Base-by-base conservation (phyloP, 208 protist species). In the Jaenimonas drosophilae region DNA sequence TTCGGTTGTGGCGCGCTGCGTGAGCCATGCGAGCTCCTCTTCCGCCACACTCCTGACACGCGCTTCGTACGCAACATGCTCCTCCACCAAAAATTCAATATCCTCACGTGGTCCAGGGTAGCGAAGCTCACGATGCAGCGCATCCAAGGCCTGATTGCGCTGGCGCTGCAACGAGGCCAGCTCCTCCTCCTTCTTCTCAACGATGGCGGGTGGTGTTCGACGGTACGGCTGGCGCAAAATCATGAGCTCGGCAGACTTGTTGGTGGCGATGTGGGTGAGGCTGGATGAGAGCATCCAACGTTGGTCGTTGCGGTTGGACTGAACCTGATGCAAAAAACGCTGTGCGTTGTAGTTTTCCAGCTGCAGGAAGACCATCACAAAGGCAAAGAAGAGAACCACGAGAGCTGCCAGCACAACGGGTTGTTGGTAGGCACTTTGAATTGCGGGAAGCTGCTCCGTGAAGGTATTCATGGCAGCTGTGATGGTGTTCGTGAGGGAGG, bases 31-130 rank as follows among this genome's bases (percentile, higher is more conserved):
- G 25, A 78, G 30, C 49, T 91, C 77, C 17, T 76, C 57, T 32
- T n/a, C 37, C 0, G 63, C 62, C 5, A 88, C 23, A 16, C 52
- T 36, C 7, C 65, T 64, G 40, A 91, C 39, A 21, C 65, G 68
- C 1, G 27, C 37, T 20, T 86, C 63, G 51, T 75, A 88, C 19
- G 42, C 57, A 2, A 80, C 64, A 53, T 91, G 83, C 41, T 79
- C 46, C 16, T 83, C 67, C 5, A 91, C 20, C n/a, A 91, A 59
- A 49, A 91, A 91, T n/a, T 62, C 25, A 17, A 91, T 63, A 31
- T 91, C 78, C 4, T 77, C 63, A 1, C 63, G 40, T 0, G 60
- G 63, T 9, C 72, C 75, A 2, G 64, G 57, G 43, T 88, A 88
- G 16, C 48, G 26, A 0, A 81, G 43, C 20, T 44, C 32, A 16